Evolutionary conservation across 352 stramenopile genomes (phyloP).

Genomic region (Pythium phragmitis): DNA sequence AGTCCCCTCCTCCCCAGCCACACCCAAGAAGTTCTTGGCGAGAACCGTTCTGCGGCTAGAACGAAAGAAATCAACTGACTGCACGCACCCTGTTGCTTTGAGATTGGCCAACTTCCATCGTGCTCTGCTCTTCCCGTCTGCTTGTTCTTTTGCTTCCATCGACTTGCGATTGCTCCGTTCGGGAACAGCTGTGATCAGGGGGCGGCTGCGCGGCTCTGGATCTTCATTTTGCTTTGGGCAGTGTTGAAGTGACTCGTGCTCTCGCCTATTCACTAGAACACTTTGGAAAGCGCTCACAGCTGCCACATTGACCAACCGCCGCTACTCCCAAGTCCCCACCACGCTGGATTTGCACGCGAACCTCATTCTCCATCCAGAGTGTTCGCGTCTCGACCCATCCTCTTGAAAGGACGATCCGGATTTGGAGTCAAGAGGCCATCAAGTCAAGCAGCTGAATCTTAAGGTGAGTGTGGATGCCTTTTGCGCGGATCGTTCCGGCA

Average conservation of each 20-base stretch:
- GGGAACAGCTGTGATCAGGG: slow-evolving; percentile 5
- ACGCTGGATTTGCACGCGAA: neutral
- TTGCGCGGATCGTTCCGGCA: slow-evolving; percentile 2
- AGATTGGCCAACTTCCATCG: neutral
- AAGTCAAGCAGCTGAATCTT: neutral
- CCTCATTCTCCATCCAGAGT: neutral
- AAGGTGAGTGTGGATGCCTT: neutral
- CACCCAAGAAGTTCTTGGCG: neutral
- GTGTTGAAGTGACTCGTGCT: slow-evolving; percentile 20
- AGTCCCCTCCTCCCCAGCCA: neutral
- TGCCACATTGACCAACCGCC: slow-evolving; percentile 1
- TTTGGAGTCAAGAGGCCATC: neutral
- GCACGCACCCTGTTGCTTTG: neutral
- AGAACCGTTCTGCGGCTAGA: neutral
- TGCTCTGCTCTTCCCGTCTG: too few relatives aligned
- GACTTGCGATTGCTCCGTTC: neutral
- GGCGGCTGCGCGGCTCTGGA: slow-evolving; percentile 14
- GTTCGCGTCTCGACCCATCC: neutral
- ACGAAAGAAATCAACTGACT: slow-evolving; percentile 13
- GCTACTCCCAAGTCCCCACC: neutral
- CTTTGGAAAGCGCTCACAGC: slow-evolving; percentile 20
- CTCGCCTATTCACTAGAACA: slow-evolving; percentile 11
- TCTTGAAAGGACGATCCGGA: neutral
- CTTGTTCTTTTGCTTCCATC: slow-evolving; percentile 7
- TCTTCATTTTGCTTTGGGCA: neutral